These are phyloP conservation scores for Curvularia sp. DNA, from an alignment of 2,329 filamentous ascomycete species.

Conservation along the genomic window DNA sequence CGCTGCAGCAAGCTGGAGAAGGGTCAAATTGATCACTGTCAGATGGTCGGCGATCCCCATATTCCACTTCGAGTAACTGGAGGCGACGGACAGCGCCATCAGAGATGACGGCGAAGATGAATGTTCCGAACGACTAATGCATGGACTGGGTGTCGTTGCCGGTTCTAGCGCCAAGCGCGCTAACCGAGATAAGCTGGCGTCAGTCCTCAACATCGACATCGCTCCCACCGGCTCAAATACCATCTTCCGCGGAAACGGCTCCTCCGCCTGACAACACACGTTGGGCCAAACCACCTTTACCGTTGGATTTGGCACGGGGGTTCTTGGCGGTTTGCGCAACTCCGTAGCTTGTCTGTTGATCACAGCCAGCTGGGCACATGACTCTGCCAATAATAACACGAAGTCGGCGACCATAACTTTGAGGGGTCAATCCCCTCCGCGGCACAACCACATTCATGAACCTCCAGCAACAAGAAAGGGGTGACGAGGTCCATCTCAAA, in stretches of 20 bases:
- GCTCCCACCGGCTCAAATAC: neutral
- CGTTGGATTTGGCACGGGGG: neutral
- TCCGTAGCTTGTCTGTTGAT: neutral
- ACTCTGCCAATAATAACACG: neutral
- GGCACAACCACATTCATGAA: neutral
- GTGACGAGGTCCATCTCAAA: neutral
- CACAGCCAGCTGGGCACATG: neutral
- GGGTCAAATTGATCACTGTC: conserved; percentile 5
- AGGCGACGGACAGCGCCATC: conserved; percentile 12
- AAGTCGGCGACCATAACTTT: neutral
- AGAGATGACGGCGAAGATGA: conserved; percentile 2
- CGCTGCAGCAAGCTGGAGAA: conserved; percentile 9
- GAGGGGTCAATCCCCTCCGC: neutral
- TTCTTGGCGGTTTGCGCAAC: neutral
- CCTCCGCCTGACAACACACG: neutral
- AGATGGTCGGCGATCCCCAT: neutral
- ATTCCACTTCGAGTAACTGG: conserved; percentile 7
- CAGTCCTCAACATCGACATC: neutral
- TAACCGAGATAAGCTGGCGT: conserved; percentile 1
- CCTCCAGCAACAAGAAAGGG: neutral
- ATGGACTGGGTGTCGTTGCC: conserved; percentile 2
- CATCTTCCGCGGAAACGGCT: neutral
- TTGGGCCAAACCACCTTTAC: neutral
- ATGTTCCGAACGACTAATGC: neutral
- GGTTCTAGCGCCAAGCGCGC: conserved; percentile 1